Evolutionary conservation across 441 rosid species (phyloP).

Genomic region (Theobroma grandiflorum): DNA sequence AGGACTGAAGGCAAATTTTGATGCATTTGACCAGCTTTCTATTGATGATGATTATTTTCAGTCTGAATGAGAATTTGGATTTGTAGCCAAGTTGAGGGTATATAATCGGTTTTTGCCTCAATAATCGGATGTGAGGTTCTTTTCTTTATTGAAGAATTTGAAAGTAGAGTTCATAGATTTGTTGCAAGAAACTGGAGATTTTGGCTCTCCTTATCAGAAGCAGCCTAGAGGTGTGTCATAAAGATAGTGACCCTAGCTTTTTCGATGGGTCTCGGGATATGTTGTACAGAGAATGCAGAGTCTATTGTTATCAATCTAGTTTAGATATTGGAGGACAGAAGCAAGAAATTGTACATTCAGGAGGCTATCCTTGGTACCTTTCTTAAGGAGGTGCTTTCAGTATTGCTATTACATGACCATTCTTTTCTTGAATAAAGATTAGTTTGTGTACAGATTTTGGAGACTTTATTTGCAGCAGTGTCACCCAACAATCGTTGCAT

Average conservation of each 20-base stretch:
- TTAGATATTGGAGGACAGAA: conserved; percentile 16
- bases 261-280: conserved; percentile 27
- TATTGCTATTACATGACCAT: conserved; percentile 23
- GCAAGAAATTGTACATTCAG: conserved; percentile 4
- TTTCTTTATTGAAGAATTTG: neutral
- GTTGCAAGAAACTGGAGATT: conserved; percentile 1
- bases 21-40: conserved; percentile 86
- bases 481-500: neutral
- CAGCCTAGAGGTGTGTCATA: conserved; percentile 14
- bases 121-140: neutral
- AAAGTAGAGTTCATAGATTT: conserved; percentile 15
- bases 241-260: conserved; percentile 32
- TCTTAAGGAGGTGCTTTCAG: neutral
- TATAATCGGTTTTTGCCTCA: neutral
- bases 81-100: neutral
- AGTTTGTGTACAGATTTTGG: neutral
- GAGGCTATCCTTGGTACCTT: conserved; percentile 18
- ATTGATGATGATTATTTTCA: conserved; percentile 80
- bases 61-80: conserved; percentile 50
- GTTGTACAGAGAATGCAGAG: conserved; percentile 42
- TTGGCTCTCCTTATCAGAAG: neutral
- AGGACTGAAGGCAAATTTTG: conserved; percentile 87
- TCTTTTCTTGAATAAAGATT: conserved; percentile 19
- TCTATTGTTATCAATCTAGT: conserved; percentile 28
- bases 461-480: neutral